Base-by-base conservation (phyloP, 2,329 filamentous ascomycete species). In the Hypoxylon sp. region DNA sequence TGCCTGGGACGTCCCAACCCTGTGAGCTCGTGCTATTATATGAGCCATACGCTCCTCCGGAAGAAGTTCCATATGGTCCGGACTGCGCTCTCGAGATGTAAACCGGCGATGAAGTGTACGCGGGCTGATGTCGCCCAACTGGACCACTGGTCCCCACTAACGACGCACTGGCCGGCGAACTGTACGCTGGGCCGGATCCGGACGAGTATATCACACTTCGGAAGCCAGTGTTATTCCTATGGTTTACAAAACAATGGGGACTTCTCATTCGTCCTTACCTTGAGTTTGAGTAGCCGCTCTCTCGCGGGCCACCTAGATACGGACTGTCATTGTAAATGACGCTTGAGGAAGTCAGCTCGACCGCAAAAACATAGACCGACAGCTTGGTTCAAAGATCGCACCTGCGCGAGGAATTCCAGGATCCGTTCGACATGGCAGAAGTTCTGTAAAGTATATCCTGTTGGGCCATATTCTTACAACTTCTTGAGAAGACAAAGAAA, bases 401-500 rank as follows among this genome's bases (percentile, higher is more conserved):
- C 86, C 85, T 88, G 80, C 83, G 84, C 72, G 82, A 80, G 70
- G 83, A 76, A 71, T 82, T 82, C 85, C 85, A 87, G 64, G 83
- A 81, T 73, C 83, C 81, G 77, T 81, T 82, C 68, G 83, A 78
- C 77, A 82, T 81, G 74, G 79, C 79, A 72, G 84, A 76, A 70
- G 78, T 80, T 76, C 81, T 83, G 78, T 85, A 86, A 69, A 81
- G 79, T 80, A 83, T 80, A 59, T 85, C 82, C 74, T 82, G 80
- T 59, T 71, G 71, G 67, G 72, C 64, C 68, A 75, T 71, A 47
- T 60, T 63, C 60, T 63, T 70, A 70, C 65, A 62, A 59, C 48
- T 63, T 61, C 52, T 66, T 60, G 65, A 48, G 63, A 47, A 58
- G 37, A 66, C 61, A 62, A 65, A 62, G 61, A 70, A 71, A 70